Evolutionary conservation across 768 basidiomycete species (phyloP), one percentile per base, ranked within the genome.

Genomic region (Cystofilobasidium macerans): DNA sequence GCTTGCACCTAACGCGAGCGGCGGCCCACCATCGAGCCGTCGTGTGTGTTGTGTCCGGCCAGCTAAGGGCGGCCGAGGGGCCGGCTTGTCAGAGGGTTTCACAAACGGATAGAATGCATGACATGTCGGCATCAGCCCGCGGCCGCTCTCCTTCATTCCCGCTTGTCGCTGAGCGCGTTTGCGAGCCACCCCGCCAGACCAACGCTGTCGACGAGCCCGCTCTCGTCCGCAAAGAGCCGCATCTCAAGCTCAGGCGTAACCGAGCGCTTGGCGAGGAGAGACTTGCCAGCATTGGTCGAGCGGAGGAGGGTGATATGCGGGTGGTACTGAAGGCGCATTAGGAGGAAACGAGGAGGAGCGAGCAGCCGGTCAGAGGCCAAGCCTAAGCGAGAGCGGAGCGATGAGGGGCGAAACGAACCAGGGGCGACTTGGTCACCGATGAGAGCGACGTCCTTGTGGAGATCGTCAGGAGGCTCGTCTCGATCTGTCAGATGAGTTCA

Each of bases 201-300:
- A 22, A 81, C 84, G 73, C 87, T 84, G 71, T 88, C 85, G 80
- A 97, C 83, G 35, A 79, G 82, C 3, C 92, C 92, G 30, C 83
- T 78, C 54, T 82, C 85, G 70, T 92, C 88, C 72, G 94, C 91
- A 76, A 94, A 89, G 18, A 71, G 69, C 3, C 80, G 80, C 36
- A 83, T 84, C 75, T 86, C 87, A 24, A 80, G 78, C 48, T 81
- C 80, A 20, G 79, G 79, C 11, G 81, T 82, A 56, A 80, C 79
- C 20, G 83, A 80, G 14, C 69, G 84, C 71, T 85, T 84, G 62
- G 83, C 83, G 9, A 95, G 82, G 14, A 93, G 80, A 6, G 86
- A 85, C 78, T 94, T 94, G 61, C 92, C 92, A 42, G 84, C 84
- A 57, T 85, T 87, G 3, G 89, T 84, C 33, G 89, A 87, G 67